These are phyloP conservation scores for Jacaranda copaia DNA, from an alignment of 257 asterid genomes.

Conservation along the genomic window DNA sequence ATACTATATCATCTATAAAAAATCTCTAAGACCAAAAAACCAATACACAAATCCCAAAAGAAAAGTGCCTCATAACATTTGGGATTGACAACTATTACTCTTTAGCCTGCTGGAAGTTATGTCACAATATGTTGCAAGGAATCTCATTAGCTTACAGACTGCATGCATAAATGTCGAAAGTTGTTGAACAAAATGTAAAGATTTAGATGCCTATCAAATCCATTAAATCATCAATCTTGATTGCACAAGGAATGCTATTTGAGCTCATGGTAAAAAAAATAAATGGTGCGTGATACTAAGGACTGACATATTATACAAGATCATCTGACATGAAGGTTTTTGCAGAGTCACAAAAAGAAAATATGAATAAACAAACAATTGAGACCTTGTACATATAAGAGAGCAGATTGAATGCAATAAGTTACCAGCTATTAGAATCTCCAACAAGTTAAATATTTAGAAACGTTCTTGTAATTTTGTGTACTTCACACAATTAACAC, in stretches of 20 bases:
- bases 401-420: not conserved
- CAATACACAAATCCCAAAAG: slow-evolving; percentile 9
- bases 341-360: not conserved
- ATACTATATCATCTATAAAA: not conserved
- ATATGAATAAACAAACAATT: not conserved
- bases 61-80: not conserved
- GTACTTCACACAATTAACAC: not conserved
- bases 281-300: not conserved
- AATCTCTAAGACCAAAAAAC: slow-evolving; percentile 23
- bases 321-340: not conserved
- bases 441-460: not conserved
- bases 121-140: not conserved
- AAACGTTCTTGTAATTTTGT: not conserved
- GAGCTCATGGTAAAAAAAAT: not conserved
- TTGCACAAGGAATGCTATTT: slow-evolving; percentile 2
- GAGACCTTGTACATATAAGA: not conserved
- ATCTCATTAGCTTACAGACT: slow-evolving; percentile 2
- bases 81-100: slow-evolving; percentile 5
- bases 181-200: not conserved
- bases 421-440: not conserved
- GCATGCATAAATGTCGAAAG: not conserved
- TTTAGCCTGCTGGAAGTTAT: slow-evolving; percentile 14
- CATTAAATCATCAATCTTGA: slow-evolving; percentile 4
- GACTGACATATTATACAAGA: slow-evolving; percentile 7
- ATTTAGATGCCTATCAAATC: slow-evolving; percentile 3